A percentile compares a stretch with the other conserved stretches of the same genome.
These are phyloP conservation scores for Recurvomyces mirabilis DNA, from an alignment of 495 filamentous ascomycete species.

Conservation along the genomic window DNA sequence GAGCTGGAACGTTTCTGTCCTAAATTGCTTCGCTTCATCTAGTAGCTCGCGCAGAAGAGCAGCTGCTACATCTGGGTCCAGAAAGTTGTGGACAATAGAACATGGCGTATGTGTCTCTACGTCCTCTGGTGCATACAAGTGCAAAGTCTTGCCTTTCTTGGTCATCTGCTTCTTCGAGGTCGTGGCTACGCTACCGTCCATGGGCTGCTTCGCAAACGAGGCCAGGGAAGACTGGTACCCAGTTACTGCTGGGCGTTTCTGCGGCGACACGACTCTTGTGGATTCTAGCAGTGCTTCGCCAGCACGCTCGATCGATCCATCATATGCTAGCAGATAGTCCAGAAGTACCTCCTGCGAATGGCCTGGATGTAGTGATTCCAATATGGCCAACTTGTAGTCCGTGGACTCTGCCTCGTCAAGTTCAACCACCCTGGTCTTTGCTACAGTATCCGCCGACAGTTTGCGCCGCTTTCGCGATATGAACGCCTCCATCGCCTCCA, in stretches of 20 bases:
- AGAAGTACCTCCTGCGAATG: slow-evolving; percentile 49
- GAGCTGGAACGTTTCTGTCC: slow-evolving; percentile 62
- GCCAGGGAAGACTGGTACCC: slow-evolving; percentile 50
- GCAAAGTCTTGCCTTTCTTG: slow-evolving; percentile 68
- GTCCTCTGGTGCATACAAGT: slow-evolving; percentile 69
- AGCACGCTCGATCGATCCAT: slow-evolving; percentile 63
- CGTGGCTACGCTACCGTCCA: not conserved
- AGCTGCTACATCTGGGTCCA: slow-evolving; percentile 59
- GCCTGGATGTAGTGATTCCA: slow-evolving; percentile 65
- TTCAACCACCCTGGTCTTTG: not conserved
- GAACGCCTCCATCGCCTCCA: slow-evolving; percentile 46
- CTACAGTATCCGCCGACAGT: slow-evolving; percentile 20
- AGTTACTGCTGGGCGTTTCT: slow-evolving; percentile 30
- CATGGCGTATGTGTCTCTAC: slow-evolving; percentile 73
- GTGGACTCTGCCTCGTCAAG: slow-evolving; percentile 58
- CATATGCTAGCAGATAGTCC: slow-evolving; percentile 62
- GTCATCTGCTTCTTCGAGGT: slow-evolving; percentile 38
- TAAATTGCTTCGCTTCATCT: slow-evolving; percentile 62
- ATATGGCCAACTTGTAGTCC: slow-evolving; percentile 74
- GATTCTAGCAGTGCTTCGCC: slow-evolving; percentile 40
- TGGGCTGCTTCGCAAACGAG: slow-evolving; percentile 10
- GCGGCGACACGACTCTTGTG: slow-evolving; percentile 17
- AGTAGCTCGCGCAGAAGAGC: slow-evolving; percentile 64
- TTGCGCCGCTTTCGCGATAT: slow-evolving; percentile 42
- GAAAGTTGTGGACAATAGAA: slow-evolving; percentile 83